These are phyloP conservation scores for Chenopodium suecicum DNA, from an alignment of 148 eudicot species.

Conservation along the genomic window DNA sequence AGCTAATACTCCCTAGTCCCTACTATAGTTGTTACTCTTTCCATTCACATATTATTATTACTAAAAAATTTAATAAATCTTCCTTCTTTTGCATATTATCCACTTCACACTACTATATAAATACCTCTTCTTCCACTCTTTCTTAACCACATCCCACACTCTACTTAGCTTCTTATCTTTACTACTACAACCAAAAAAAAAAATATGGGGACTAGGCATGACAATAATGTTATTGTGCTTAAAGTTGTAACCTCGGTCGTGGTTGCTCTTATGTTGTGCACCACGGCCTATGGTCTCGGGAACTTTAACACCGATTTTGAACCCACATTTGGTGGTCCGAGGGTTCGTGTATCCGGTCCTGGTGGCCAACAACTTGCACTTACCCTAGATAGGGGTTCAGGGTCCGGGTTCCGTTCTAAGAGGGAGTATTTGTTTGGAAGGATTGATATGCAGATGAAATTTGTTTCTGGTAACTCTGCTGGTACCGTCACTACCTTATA, in stretches of 20 bases:
- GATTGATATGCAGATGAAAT: conserved; percentile 49
- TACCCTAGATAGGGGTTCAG: conserved; percentile 43
- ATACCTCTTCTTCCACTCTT: conserved; percentile 6
- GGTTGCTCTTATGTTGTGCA: conserved; percentile 5
- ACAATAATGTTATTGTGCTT: background rate
- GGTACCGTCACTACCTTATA: conserved; percentile 55
- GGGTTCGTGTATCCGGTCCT: conserved; percentile 24
- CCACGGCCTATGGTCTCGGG: conserved; percentile 22
- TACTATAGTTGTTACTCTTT: too few relatives aligned
- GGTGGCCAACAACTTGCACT: conserved; percentile 33
- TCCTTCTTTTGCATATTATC: background rate
- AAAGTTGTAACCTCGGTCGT: background rate
- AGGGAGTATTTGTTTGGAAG: conserved; percentile 46
- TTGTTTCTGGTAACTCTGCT: conserved; percentile 50
- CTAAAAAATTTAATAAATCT: background rate
- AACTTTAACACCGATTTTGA: conserved; percentile 42
- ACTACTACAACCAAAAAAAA: background rate
- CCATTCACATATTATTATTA: too few relatives aligned
- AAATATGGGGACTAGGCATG: conserved; percentile 27
- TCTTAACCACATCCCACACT: background rate
- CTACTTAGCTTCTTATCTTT: background rate
- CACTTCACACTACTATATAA: background rate
- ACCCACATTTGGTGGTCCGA: conserved; percentile 41
- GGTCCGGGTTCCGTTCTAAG: conserved; percentile 48
- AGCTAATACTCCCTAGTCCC: background rate